A percentile compares a stretch with the other conserved stretches of the same genome.
These are phyloP conservation scores for Penicillium sp. DNA, from an alignment of 2,329 filamentous ascomycete genomes.

Conservation along the genomic window DNA sequence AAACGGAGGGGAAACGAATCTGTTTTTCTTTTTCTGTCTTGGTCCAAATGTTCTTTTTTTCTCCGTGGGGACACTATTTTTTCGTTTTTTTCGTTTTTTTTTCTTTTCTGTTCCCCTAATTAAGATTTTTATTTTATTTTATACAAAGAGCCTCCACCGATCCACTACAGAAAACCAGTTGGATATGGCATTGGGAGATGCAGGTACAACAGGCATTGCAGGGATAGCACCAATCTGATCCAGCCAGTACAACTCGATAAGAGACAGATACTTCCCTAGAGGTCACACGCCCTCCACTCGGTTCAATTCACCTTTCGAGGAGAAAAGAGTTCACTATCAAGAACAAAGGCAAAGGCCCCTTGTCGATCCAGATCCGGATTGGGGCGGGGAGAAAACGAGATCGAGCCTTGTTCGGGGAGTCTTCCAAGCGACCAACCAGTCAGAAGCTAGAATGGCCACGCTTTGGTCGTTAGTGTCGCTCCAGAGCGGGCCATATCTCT, in stretches of 20 bases:
- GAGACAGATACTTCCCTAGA: too few relatives aligned
- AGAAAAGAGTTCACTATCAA: neutral
- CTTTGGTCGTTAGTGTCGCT: slow-evolving; percentile 5
- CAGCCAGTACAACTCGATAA: too few relatives aligned
- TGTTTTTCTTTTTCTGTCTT: slow-evolving; percentile 38
- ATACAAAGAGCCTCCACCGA: slow-evolving; percentile 24
- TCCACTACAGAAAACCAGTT: slow-evolving; percentile 19
- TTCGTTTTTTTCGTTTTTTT: slow-evolving; percentile 12
- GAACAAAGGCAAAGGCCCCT: neutral
- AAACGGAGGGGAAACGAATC: slow-evolving; percentile 7
- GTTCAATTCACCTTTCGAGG: too few relatives aligned
- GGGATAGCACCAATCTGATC: too few relatives aligned
- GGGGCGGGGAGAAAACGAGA: slow-evolving; percentile 12
- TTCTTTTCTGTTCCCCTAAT: slow-evolving; percentile 1
- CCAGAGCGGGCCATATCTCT: slow-evolving; percentile 7
- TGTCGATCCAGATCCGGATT: slow-evolving; percentile 23
- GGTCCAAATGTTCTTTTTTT: slow-evolving; percentile 22
- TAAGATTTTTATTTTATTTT: neutral
- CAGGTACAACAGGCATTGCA: too few relatives aligned
- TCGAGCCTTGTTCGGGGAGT: slow-evolving; percentile 16
- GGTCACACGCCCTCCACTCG: too few relatives aligned
- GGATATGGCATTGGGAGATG: neutral
- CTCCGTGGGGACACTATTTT: slow-evolving; percentile 15
- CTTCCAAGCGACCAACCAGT: slow-evolving; percentile 7
- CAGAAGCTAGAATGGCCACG: neutral